These are phyloP conservation scores for Hyphodiscus hymeniophilus DNA, from an alignment of 495 filamentous ascomycete genomes.

Conservation along the genomic window DNA sequence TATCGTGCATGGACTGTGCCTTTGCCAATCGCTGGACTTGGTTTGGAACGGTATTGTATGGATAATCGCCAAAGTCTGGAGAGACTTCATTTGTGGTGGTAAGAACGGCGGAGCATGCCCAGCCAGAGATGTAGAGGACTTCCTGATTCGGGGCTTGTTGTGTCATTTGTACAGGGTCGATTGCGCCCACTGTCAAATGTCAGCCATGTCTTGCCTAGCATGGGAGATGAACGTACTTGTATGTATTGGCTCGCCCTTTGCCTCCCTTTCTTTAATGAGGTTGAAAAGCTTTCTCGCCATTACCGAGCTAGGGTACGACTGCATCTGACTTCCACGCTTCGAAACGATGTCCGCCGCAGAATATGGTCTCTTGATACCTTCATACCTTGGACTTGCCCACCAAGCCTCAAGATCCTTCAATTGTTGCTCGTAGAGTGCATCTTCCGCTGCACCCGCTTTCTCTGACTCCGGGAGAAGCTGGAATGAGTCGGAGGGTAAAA, in stretches of 20 bases:
- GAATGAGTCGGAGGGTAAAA: constrained; percentile 61
- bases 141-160: constrained; percentile 96
- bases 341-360: constrained; percentile 83
- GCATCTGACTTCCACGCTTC: constrained; percentile 80
- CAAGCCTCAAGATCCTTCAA: constrained; percentile 75
- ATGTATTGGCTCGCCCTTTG: constrained; percentile 66
- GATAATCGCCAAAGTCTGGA: constrained; percentile 95
- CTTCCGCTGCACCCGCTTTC: constrained; percentile 72
- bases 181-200: constrained; percentile 69
- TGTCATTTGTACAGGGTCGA: constrained; percentile 98
- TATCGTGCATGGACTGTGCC: constrained; percentile 92
- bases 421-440: constrained; percentile 70
- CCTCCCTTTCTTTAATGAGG: constrained; percentile 66
- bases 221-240: constrained; percentile 1
- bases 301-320: constrained; percentile 80
- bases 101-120: constrained; percentile 90
- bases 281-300: constrained; percentile 95
- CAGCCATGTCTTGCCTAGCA: constrained; percentile 7
- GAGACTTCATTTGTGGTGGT: constrained; percentile 96
- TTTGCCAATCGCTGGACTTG: constrained; percentile 95
- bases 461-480: constrained; percentile 66
- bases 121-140: constrained; percentile 90
- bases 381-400: constrained; percentile 77
- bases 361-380: constrained; percentile 87
- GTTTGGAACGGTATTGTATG: constrained; percentile 97